Conservation (phyloP, 2,329 filamentous ascomycete species). For the Exophiala lecanii-corni region DNA sequence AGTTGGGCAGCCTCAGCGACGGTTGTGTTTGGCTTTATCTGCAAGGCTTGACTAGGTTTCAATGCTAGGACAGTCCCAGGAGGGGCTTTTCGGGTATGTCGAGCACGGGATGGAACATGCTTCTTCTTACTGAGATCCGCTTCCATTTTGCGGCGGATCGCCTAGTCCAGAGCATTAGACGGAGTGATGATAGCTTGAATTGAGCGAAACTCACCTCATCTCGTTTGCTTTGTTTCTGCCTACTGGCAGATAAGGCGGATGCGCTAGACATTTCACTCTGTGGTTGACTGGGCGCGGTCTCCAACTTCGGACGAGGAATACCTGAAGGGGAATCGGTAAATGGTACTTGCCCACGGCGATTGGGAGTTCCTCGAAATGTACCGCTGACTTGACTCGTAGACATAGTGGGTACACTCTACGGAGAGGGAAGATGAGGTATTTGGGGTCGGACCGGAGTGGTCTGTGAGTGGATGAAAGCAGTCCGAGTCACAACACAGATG, state of each 20-base stretch:
- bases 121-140: slow-evolving; percentile 98
- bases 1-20: slow-evolving; percentile 95
- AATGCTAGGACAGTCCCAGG: slow-evolving; percentile 93
- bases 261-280: slow-evolving; percentile 49
- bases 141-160: slow-evolving; percentile 94
- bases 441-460: neutral
- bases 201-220: slow-evolving; percentile 72
- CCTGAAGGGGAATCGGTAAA: slow-evolving; percentile 54
- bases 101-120: slow-evolving; percentile 68
- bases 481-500: slow-evolving; percentile 2
- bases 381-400: slow-evolving; percentile 33
- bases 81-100: slow-evolving; percentile 86
- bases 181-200: slow-evolving; percentile 19
- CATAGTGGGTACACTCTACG: slow-evolving; percentile 16
- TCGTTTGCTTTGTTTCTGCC: slow-evolving; percentile 93
- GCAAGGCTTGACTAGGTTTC: slow-evolving; percentile 89
- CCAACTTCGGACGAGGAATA: slow-evolving; percentile 60
- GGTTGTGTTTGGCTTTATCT: slow-evolving; percentile 92
- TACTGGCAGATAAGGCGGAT: slow-evolving; percentile 82
- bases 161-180: slow-evolving; percentile 49
- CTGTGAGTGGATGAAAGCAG: neutral
- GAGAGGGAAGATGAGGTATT: neutral
- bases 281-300: slow-evolving; percentile 39
- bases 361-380: slow-evolving; percentile 55
- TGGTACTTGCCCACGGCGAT: slow-evolving; percentile 49